These are phyloP conservation scores for Trichoderma atroviride DNA, from an alignment of 2,329 filamentous ascomycete species.

Conservation along the genomic window DNA sequence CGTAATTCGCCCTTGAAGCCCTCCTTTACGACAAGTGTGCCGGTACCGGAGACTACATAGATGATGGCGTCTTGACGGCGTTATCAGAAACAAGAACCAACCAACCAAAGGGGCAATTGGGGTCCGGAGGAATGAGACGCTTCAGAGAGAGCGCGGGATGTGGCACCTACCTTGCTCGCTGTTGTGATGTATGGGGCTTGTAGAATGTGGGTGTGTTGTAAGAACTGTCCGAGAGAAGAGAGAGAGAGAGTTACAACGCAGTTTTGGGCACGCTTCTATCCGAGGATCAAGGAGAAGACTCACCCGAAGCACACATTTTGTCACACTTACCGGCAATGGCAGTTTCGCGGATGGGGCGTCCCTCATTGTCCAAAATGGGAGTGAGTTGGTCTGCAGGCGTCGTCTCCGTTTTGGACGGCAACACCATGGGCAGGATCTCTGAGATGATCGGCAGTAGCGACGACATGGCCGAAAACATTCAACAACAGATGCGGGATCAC, in stretches of 20 bases:
- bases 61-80: constrained; percentile 63
- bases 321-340: constrained; percentile 68
- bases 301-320: constrained; percentile 67
- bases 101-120: constrained; percentile 5
- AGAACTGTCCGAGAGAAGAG: constrained; percentile 50
- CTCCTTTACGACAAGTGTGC: constrained; percentile 61
- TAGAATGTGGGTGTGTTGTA: constrained; percentile 63
- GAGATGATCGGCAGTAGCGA: constrained; percentile 58
- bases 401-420: constrained; percentile 61
- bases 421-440: constrained; percentile 62
- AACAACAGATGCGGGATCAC: neutral
- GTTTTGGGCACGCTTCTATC: constrained; percentile 17
- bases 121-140: constrained; percentile 13
- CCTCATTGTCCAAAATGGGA: constrained; percentile 38
- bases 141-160: constrained; percentile 6
- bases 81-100: constrained; percentile 20
- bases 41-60: constrained; percentile 64
- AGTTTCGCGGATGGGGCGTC: constrained; percentile 43
- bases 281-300: constrained; percentile 35
- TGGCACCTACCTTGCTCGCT: constrained; percentile 62
- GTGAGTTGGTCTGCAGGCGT: constrained; percentile 52
- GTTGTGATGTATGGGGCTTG: constrained; percentile 68
- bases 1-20: constrained; percentile 54
- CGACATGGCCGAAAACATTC: constrained; percentile 45
- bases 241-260: constrained; percentile 22